Conservation (phyloP, 305 asterid genomes). For the Solanum hybrid region DNA sequence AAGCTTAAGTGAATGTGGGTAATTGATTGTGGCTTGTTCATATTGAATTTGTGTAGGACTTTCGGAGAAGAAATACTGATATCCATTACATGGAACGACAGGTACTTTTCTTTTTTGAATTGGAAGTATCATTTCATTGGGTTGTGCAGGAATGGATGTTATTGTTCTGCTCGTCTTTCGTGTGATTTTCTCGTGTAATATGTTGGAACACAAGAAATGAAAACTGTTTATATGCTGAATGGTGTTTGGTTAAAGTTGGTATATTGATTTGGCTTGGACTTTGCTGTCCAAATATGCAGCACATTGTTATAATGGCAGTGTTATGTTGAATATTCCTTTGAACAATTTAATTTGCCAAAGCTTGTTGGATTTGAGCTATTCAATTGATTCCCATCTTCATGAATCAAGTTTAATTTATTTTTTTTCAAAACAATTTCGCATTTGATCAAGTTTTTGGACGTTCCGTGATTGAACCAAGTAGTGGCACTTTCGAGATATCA, state of each 20-base stretch:
- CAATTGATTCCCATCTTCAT: background rate
- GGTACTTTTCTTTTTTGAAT: background rate
- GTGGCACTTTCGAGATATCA: background rate
- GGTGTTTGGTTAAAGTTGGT: background rate
- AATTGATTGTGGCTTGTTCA: background rate
- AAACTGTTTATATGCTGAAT: background rate
- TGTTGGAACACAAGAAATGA: background rate
- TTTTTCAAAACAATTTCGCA: background rate
- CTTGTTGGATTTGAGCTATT: background rate
- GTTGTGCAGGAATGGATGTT: constrained; percentile 4
- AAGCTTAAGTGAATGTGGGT: background rate
- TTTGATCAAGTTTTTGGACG: background rate
- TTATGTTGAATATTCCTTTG: background rate
- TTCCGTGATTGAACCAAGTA: background rate
- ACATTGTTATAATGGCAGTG: background rate
- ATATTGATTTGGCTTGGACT: background rate
- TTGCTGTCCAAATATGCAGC: background rate
- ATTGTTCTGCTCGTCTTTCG: background rate
- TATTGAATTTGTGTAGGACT: background rate
- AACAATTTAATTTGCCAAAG: background rate
- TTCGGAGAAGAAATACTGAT: background rate
- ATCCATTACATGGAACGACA: background rate
- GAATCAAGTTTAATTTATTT: background rate
- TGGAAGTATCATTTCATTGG: background rate
- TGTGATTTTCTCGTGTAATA: constrained; percentile 17